phyloP scores from a whole-genome alignment of 805 yeast species.

The Metschnikowia picachoensis region DNA sequence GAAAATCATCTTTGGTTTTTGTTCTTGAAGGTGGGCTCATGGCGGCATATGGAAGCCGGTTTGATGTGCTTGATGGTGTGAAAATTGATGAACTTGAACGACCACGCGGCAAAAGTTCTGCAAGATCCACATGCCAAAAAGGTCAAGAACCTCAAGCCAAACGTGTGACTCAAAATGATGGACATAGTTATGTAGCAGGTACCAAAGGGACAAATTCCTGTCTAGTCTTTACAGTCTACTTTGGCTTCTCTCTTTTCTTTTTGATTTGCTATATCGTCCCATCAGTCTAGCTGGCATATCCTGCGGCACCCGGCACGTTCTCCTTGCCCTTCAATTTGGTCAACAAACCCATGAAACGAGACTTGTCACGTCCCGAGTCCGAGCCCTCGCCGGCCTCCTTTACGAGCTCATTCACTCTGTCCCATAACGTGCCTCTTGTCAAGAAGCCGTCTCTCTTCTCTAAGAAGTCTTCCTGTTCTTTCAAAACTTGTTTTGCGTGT shows the following conservation, averaged over 20 bases:
- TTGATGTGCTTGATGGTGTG: conserved; percentile 34
- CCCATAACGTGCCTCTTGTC: conserved; percentile 49
- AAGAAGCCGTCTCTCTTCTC: conserved; percentile 68
- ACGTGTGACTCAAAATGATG: conserved; percentile 15
- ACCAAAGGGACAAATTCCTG: not conserved
- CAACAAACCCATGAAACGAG: conserved; percentile 65
- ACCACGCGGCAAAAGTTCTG: conserved; percentile 17
- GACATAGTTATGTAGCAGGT: conserved; percentile 9
- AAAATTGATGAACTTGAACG: conserved; percentile 37
- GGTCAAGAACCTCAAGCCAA: conserved; percentile 10
- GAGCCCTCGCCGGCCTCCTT: conserved; percentile 40
- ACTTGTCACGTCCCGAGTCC: conserved; percentile 56
- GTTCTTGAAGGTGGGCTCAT: conserved; percentile 22
- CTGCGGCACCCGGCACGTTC: conserved; percentile 74
- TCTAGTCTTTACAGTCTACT: no score
- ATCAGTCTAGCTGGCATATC: conserved; percentile 32
- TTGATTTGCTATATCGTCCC: not conserved
- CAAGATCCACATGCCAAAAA: not conserved
- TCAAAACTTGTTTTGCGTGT: conserved; percentile 56
- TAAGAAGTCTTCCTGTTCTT: conserved; percentile 68
- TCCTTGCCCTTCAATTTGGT: conserved; percentile 63
- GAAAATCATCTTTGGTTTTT: conserved; percentile 36
- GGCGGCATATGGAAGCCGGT: conserved; percentile 32
- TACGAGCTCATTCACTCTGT: conserved; percentile 51
- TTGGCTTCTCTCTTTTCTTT: not conserved